A percentile compares a stretch with the other conserved stretches of the same genome.
These are phyloP conservation scores for Croton laevigatus DNA, from an alignment of 441 rosid genomes.

Conservation along the genomic window DNA sequence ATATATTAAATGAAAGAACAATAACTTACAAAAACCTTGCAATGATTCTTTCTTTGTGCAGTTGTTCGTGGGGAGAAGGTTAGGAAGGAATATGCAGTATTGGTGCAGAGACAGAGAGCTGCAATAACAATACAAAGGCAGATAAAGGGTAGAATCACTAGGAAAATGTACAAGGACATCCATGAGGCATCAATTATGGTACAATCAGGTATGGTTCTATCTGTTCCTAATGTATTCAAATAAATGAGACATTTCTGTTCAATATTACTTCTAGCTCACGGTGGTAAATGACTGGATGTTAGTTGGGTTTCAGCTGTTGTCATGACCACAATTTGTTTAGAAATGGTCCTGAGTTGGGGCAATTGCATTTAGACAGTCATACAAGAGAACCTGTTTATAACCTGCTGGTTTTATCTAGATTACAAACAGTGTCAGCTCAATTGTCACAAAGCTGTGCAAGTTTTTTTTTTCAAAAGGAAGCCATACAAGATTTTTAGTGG, in stretches of 20 bases:
- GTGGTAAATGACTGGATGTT: constrained; percentile 1
- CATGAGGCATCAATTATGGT: constrained; percentile 57
- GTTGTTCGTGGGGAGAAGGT: constrained; percentile 75
- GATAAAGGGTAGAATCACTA: constrained; percentile 49
- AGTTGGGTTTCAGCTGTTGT: background rate
- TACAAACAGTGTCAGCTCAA: background rate
- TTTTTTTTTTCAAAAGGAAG: too few relatives aligned
- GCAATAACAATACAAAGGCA: constrained; percentile 76
- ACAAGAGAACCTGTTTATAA: background rate
- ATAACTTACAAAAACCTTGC: background rate
- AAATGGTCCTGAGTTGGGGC: background rate
- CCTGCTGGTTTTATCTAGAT: background rate
- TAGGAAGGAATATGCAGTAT: constrained; percentile 63
- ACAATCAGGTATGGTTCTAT: constrained; percentile 63
- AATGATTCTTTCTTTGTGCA: constrained; percentile 33
- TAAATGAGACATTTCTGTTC: background rate
- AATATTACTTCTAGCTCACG: constrained; percentile 19
- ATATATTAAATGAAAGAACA: background rate
- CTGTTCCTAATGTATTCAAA: constrained; percentile 13
- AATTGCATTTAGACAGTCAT: background rate
- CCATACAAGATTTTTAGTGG: background rate
- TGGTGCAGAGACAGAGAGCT: constrained; percentile 71
- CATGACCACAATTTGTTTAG: background rate
- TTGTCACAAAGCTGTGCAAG: too few relatives aligned
- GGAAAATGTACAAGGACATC: constrained; percentile 44